Evolutionary conservation across 2,329 filamentous ascomycete genomes (phyloP), one percentile per base, ranked within the genome.

Genomic region (Aureobasidium sp.): DNA sequence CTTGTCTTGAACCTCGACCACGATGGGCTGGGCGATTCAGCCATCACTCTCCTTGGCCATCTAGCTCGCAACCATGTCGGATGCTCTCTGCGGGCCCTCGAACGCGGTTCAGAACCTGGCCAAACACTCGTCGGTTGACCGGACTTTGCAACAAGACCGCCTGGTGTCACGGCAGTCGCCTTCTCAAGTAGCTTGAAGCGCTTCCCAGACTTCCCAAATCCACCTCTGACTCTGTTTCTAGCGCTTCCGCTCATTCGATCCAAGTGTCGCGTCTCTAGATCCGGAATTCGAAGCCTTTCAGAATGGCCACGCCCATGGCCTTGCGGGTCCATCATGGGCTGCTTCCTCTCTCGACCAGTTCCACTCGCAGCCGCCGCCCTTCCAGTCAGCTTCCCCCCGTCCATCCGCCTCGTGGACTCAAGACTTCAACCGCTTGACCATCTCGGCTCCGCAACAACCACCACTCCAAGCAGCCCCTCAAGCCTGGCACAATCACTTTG

Each of bases 81-180:
- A 88, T 68, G 79, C 81, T 66, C 76, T 89, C 60, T 92, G 88
- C 71, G 87, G 88, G 62, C 87, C 88, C 19, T 88, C 88, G 13
- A 90, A 88, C 73, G 81, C 87, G 64, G 81, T 89, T 57, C 88
- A 90, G 73, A 86, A 82, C 68, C 84, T 91, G 70, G 82, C 87
- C 67, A 85, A 87, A 67, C 87, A 90, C 71, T 77, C 83, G 11
- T 79, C 85, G 51, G 79, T 83, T 64, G 87, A 91, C 70, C 79
- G 86, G 59, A 85, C 85, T 10, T 77, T 88, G 51, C 87, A 91
- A 69, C 88, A 90, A 71, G 88, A 91, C 73, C 84, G 86, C 55
- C 68, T 88, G 49, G 73, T 78, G 37, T 75, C 79, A 10, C 79
- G 81, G 62, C 77, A 80, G 59, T 74, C 79, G 57, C 77, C 81